These are phyloP conservation scores for Cryptosporidium ubiquitum DNA, from an alignment of 169 alveolate genomes.

Conservation along the genomic window DNA sequence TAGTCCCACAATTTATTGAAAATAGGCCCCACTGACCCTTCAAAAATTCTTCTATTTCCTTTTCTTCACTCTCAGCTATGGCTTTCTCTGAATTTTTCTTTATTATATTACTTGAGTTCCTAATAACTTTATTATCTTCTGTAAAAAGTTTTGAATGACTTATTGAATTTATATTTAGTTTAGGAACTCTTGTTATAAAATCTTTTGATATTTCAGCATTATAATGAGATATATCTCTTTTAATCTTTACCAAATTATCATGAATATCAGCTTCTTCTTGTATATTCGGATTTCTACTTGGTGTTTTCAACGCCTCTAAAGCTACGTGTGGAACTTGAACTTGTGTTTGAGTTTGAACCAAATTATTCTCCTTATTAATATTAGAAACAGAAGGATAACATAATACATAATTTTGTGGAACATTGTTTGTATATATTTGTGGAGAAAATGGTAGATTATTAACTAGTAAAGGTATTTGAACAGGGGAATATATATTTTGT, in stretches of 20 bases:
- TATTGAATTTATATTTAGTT: background rate
- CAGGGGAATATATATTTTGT: background rate
- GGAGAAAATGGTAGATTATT: constrained; percentile 13
- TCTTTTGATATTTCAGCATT: background rate
- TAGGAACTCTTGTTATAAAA: background rate
- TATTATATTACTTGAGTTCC: background rate
- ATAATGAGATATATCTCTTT: background rate
- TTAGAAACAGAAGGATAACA: background rate
- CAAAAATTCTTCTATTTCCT: background rate
- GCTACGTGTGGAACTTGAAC: background rate
- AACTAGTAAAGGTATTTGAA: constrained; percentile 24
- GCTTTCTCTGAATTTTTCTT: background rate
- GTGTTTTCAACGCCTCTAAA: background rate
- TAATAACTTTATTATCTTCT: background rate
- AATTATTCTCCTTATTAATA: background rate
- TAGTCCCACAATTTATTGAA: constrained; percentile 5
- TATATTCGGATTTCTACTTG: background rate
- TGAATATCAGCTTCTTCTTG: background rate
- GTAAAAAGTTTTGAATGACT: background rate
- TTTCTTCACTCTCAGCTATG: background rate
- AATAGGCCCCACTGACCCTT: background rate
- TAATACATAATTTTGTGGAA: background rate
- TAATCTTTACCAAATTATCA: background rate
- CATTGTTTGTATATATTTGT: background rate
- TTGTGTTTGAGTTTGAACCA: background rate